Evolutionary conservation across 2,329 filamentous ascomycete genomes (phyloP).

Genomic region (Cordyceps cateniannulata): DNA sequence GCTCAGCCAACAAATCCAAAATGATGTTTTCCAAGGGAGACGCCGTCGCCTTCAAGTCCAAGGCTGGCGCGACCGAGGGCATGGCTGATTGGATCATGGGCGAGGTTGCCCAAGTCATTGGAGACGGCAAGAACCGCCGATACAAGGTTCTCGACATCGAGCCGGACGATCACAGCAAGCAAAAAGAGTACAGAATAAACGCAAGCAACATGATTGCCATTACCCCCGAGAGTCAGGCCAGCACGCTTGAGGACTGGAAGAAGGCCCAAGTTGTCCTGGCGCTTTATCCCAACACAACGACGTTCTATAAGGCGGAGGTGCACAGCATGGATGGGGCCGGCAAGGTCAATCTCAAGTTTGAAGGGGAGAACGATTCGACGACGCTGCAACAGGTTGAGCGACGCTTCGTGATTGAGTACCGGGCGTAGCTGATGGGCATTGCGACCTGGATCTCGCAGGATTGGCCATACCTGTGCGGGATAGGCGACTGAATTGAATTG

Average conservation of each 20-base stretch:
- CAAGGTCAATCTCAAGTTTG: constrained; percentile 64
- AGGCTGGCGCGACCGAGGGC: constrained; percentile 39
- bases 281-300: constrained; percentile 76
- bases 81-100: constrained; percentile 65
- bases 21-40: constrained; percentile 55
- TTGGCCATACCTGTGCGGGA: background rate
- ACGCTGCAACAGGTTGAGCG: constrained; percentile 71
- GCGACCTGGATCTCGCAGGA: background rate
- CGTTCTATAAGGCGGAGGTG: constrained; percentile 79
- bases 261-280: constrained; percentile 68
- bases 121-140: constrained; percentile 69
- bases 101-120: constrained; percentile 67
- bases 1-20: constrained; percentile 38
- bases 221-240: constrained; percentile 44
- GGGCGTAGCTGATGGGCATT: constrained; percentile 24
- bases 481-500: background rate
- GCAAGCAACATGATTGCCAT: constrained; percentile 74
- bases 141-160: constrained; percentile 78
- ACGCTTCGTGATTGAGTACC: constrained; percentile 70
- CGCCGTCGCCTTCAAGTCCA: constrained; percentile 60
- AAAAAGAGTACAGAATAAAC: constrained; percentile 63
- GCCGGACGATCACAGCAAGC: constrained; percentile 62
- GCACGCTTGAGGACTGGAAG: constrained; percentile 53
- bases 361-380: constrained; percentile 68
- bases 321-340: constrained; percentile 56